phyloP scores from a whole-genome alignment of 495 filamentous ascomycete species.

The Trichoderma parareesei region DNA sequence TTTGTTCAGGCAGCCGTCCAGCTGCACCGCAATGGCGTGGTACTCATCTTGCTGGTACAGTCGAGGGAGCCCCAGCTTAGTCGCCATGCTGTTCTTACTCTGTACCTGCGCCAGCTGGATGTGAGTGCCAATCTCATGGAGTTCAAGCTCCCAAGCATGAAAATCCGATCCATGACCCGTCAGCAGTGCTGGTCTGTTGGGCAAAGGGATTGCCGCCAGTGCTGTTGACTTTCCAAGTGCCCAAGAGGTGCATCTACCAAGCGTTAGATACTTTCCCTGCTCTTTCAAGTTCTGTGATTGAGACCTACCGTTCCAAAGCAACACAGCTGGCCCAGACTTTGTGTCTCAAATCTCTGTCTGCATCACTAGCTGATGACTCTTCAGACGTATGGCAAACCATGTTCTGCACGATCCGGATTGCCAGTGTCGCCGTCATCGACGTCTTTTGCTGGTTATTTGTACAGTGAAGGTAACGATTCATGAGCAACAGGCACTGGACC shows the following conservation, averaged over 20 bases:
- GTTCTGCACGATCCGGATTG: conserved; percentile 25
- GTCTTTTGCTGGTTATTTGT: conserved; percentile 24
- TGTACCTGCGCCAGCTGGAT: neutral
- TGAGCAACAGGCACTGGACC: conserved; percentile 24
- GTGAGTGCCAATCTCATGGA: neutral
- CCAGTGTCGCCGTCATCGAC: conserved; percentile 25
- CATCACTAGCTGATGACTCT: too few relatives aligned
- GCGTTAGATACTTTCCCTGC: too few relatives aligned
- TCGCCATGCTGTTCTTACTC: neutral
- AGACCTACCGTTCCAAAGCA: too few relatives aligned
- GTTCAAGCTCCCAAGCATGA: neutral
- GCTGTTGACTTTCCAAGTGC: too few relatives aligned
- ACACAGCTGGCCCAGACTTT: neutral
- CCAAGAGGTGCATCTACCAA: too few relatives aligned
- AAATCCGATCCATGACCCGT: too few relatives aligned
- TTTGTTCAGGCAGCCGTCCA: neutral
- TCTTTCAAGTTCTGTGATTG: too few relatives aligned
- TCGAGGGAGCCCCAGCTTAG: neutral
- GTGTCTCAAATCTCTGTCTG: neutral
- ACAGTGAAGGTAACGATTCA: conserved; percentile 28
- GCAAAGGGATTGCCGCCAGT: too few relatives aligned
- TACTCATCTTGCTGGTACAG: neutral
- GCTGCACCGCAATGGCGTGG: neutral
- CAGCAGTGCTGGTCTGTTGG: too few relatives aligned
- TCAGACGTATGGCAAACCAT: conserved; percentile 6